These are phyloP conservation scores for Corniculantispora saksenae DNA, from an alignment of 2,329 filamentous ascomycete genomes.

Conservation along the genomic window DNA sequence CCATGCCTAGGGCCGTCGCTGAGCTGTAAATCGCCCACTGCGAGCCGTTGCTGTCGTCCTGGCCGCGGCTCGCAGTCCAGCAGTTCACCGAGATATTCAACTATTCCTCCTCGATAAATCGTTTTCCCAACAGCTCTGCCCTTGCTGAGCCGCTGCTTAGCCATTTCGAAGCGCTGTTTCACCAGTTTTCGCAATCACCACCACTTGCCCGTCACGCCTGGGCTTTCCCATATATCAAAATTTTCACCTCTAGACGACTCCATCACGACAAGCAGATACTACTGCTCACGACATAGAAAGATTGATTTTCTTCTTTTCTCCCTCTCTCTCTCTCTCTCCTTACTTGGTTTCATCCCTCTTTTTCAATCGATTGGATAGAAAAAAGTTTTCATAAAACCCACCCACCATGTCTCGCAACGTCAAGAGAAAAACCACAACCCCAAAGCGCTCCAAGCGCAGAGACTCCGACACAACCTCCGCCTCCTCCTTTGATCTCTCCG, in stretches of 20 bases:
- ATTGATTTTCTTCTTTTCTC: no score
- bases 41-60: slow-evolving; percentile 56
- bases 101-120: slow-evolving; percentile 59
- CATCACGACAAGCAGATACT: not conserved
- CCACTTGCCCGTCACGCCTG: slow-evolving; percentile 13
- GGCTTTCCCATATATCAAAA: slow-evolving; percentile 7
- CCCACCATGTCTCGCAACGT: slow-evolving; percentile 55
- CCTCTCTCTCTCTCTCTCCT: not conserved
- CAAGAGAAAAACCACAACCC: slow-evolving; percentile 48
- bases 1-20: slow-evolving; percentile 76
- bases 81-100: slow-evolving; percentile 76
- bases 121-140: slow-evolving; percentile 58
- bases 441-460: slow-evolving; percentile 49
- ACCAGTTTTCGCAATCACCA: not conserved
- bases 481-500: slow-evolving; percentile 60
- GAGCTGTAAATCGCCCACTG: slow-evolving; percentile 89
- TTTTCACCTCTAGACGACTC: not conserved
- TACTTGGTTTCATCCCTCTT: not conserved
- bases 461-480: slow-evolving; percentile 52
- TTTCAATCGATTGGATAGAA: not conserved
- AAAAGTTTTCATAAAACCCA: slow-evolving; percentile 20
- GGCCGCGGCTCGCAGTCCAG: slow-evolving; percentile 73
- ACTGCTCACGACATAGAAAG: not conserved
- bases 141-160: slow-evolving; percentile 22
- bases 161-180: slow-evolving; percentile 4